phyloP scores from a whole-genome alignment of 2,329 filamentous ascomycete species.

The Fusarium hainanense region DNA sequence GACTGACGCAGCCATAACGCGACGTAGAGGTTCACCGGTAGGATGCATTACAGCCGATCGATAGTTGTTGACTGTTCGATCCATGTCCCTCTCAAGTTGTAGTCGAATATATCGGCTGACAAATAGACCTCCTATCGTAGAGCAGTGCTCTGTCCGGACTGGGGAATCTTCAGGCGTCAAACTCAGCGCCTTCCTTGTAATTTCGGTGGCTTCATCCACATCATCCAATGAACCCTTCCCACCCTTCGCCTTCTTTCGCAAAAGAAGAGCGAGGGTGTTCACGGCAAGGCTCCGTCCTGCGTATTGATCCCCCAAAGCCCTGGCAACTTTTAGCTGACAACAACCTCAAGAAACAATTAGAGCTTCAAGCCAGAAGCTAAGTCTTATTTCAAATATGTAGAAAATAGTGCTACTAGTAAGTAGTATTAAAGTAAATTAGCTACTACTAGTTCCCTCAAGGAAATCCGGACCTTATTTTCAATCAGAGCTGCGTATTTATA shows the following conservation, averaged over 20 bases:
- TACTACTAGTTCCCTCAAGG: no score
- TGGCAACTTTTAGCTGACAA: not conserved
- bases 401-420: no score
- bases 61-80: not conserved
- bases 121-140: rapidly evolving
- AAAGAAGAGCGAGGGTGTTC: not conserved
- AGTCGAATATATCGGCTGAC: rapidly evolving
- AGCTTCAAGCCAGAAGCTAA: no score
- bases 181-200: not conserved
- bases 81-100: not conserved
- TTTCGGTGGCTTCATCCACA: not conserved
- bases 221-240: not conserved
- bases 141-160: not conserved
- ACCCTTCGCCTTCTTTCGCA: not conserved
- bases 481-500: no score
- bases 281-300: not conserved
- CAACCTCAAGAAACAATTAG: no score
- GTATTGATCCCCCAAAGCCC: rapidly evolving
- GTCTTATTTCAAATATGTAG: no score
- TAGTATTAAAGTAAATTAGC: no score
- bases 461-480: no score
- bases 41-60: not conserved
- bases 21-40: not conserved
- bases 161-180: not conserved
- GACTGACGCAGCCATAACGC: not conserved